A percentile compares a stretch with the other conserved stretches of the same genome.
Evolutionary conservation across 1,284 basidiomycete genomes (phyloP).

Genomic region (Cutaneotrichosporon sp.): DNA sequence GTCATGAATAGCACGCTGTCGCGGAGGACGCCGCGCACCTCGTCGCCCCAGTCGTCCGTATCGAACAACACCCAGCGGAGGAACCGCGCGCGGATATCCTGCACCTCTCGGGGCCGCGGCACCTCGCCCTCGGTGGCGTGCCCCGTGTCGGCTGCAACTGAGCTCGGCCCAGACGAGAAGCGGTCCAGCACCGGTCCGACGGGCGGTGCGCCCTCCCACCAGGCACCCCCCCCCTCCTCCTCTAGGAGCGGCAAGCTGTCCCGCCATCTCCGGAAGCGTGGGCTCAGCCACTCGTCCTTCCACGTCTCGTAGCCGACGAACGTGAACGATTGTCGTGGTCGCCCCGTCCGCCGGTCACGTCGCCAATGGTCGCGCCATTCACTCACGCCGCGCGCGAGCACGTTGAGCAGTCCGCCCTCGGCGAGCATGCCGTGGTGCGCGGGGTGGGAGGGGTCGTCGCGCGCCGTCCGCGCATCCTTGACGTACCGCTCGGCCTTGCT

Average conservation of each 20-base stretch:
- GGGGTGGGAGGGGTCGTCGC: not conserved
- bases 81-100: not conserved
- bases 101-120: not conserved
- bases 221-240: not conserved
- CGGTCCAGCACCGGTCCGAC: too few species aligned
- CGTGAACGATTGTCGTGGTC: not conserved
- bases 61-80: constrained; percentile 1
- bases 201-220: not conserved
- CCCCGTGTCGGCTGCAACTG: not conserved
- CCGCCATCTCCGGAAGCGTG: not conserved
- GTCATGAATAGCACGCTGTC: constrained; percentile 1
- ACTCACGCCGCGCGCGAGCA: not conserved
- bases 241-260: not conserved
- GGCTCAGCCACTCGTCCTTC: not conserved
- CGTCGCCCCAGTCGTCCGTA: constrained; percentile 3
- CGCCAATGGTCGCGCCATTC: constrained; percentile 1
- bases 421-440: not conserved
- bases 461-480: not conserved
- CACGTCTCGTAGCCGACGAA: constrained; percentile 1
- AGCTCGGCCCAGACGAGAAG: too few species aligned
- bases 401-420: not conserved
- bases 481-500: not conserved
- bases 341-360: not conserved
- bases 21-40: not conserved
- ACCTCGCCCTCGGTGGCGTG: not conserved